These are phyloP conservation scores for Annulohypoxylon nitens DNA, from an alignment of 495 filamentous ascomycete genomes.

Conservation along the genomic window DNA sequence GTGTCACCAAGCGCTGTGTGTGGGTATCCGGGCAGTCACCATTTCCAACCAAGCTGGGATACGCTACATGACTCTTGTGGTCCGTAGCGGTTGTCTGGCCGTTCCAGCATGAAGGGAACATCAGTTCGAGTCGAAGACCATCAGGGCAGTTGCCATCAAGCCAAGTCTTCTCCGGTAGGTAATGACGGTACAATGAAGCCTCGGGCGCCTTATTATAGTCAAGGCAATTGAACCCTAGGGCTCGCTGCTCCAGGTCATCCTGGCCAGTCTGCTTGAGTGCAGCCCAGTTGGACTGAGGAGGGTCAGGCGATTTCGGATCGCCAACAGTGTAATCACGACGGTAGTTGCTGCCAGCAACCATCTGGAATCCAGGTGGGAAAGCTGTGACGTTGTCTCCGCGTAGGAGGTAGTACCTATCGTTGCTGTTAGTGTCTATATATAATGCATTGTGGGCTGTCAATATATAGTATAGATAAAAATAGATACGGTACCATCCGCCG, in stretches of 20 bases:
- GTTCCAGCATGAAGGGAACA: conserved; percentile 96
- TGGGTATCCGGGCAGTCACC: conserved; percentile 83
- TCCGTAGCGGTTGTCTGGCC: conserved; percentile 72
- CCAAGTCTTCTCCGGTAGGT: conserved; percentile 81
- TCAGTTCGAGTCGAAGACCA: conserved; percentile 83
- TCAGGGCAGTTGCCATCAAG: conserved; percentile 81
- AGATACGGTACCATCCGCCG: neutral
- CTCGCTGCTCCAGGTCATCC: conserved; percentile 77
- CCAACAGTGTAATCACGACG: conserved; percentile 79
- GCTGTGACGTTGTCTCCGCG: conserved; percentile 72
- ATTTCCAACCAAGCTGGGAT: conserved; percentile 78
- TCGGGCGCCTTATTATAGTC: conserved; percentile 76
- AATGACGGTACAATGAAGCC: conserved; percentile 80
- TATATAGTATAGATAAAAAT: neutral
- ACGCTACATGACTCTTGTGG: conserved; percentile 81
- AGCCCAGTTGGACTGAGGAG: conserved; percentile 78
- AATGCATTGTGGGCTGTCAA: no score
- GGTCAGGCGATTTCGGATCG: conserved; percentile 68
- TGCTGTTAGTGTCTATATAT: conserved; percentile 30
- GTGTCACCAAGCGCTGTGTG: conserved; percentile 74
- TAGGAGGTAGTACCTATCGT: conserved; percentile 78
- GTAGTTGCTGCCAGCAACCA: conserved; percentile 82
- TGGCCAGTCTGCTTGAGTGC: conserved; percentile 70
- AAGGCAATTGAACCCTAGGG: conserved; percentile 92
- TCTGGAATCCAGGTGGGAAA: conserved; percentile 84